These are phyloP conservation scores for Trypanosoma congolense DNA, from an alignment of 208 protist genomes.

Conservation along the genomic window DNA sequence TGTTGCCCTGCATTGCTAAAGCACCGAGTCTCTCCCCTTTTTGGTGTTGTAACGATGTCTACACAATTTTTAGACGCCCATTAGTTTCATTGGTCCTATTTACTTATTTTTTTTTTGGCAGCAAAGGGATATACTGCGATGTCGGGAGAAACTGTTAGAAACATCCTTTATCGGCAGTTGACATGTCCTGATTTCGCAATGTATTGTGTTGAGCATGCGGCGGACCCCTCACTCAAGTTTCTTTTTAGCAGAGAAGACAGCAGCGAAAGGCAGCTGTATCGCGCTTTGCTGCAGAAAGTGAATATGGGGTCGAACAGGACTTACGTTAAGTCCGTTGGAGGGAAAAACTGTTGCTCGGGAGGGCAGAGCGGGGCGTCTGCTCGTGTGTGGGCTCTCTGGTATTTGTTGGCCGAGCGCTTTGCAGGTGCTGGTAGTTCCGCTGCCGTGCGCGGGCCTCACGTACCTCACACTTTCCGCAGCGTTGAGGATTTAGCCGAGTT, in stretches of 20 bases:
- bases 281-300: conserved; percentile 5
- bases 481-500: conserved; percentile 18
- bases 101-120: background rate
- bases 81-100: background rate
- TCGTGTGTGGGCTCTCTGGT: conserved; percentile 5
- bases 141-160: conserved; percentile 11
- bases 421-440: background rate
- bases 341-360: background rate
- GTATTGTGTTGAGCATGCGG: conserved; percentile 40
- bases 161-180: conserved; percentile 29
- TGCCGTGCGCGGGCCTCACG: conserved; percentile 16
- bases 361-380: background rate
- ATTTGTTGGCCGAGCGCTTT: conserved; percentile 12
- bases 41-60: too few relatives aligned
- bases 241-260: conserved; percentile 22
- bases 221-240: conserved; percentile 31
- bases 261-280: conserved; percentile 18
- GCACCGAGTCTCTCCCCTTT: too few relatives aligned
- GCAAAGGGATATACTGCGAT: background rate
- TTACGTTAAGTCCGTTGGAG: background rate
- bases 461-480: conserved; percentile 27
- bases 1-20: too few relatives aligned
- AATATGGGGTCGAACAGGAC: background rate
- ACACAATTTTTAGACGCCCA: background rate
- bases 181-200: conserved; percentile 41